Evolutionary conservation across 169 alveolate genomes (phyloP).

Genomic region (Plasmodium gallinaceum): DNA sequence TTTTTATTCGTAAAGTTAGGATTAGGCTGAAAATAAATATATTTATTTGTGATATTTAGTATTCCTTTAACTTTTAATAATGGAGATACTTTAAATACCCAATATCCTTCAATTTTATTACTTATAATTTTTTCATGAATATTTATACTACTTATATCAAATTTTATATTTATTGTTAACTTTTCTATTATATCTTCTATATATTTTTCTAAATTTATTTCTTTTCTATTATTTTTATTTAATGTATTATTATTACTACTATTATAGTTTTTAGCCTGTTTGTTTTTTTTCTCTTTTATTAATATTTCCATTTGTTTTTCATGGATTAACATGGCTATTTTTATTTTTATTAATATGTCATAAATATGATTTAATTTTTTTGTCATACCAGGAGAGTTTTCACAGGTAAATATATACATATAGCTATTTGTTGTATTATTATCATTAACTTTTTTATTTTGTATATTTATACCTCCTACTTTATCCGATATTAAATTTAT

Average conservation of each 20-base stretch:
- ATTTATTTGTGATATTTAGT: constrained; percentile 84
- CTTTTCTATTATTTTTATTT: constrained; percentile 29
- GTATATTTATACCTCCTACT: neutral
- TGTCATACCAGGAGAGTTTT: neutral
- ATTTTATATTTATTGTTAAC: constrained; percentile 47
- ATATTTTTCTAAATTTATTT: constrained; percentile 37
- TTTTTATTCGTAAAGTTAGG: constrained; percentile 89
- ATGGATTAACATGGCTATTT: constrained; percentile 42
- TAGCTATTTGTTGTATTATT: neutral
- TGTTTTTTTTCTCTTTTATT: constrained; percentile 43
- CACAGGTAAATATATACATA: constrained; percentile 37
- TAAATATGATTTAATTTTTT: constrained; percentile 40
- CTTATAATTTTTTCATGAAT: constrained; percentile 80
- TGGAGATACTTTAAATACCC: constrained; percentile 86
- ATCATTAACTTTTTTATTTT: neutral
- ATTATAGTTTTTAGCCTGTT: neutral
- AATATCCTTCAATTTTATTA: constrained; percentile 80
- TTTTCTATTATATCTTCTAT: constrained; percentile 28
- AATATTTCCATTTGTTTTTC: constrained; percentile 75
- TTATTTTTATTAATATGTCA: constrained; percentile 24
- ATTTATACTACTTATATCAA: constrained; percentile 80
- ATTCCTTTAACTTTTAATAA: constrained; percentile 87
- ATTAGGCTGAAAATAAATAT: constrained; percentile 86
- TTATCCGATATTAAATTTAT: neutral
- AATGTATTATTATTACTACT: neutral